phyloP scores from a whole-genome alignment of 768 basidiomycete species.

The Clitopilus passeckerianus region DNA sequence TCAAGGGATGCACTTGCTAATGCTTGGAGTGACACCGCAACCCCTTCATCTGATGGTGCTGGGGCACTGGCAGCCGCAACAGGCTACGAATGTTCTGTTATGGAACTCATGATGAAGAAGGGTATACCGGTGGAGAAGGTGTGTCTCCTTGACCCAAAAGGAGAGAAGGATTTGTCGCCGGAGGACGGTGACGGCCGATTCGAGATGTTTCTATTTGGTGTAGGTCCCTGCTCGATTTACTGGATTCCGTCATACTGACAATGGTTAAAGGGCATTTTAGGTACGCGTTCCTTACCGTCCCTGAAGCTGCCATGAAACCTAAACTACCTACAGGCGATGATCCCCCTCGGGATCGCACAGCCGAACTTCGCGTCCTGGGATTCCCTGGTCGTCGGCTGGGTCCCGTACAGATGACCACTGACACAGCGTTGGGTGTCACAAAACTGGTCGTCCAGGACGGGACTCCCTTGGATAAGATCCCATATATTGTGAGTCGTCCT shows the following conservation, averaged over 20 bases:
- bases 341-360: conserved; percentile 90
- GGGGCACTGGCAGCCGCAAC: conserved; percentile 28
- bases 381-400: conserved; percentile 88
- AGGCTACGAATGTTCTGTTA: conserved; percentile 47
- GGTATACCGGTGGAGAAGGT: conserved; percentile 52
- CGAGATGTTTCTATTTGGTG: conserved; percentile 89
- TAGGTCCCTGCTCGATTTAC: conserved; percentile 24
- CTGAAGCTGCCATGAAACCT: not conserved
- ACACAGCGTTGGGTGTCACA: conserved; percentile 91
- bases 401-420: conserved; percentile 94
- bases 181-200: conserved; percentile 75
- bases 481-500: conserved; percentile 54
- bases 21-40: conserved; percentile 15
- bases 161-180: conserved; percentile 61
- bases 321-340: conserved; percentile 51
- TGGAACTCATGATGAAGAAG: conserved; percentile 49
- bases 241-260: not conserved
- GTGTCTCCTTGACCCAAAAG: conserved; percentile 94
- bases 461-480: conserved; percentile 68
- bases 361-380: conserved; percentile 79
- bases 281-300: conserved; percentile 20
- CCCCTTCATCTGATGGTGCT: not conserved
- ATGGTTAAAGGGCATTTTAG: conserved; percentile 52
- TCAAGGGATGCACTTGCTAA: conserved; percentile 52
- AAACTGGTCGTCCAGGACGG: conserved; percentile 76